A percentile compares a stretch with the other conserved stretches of the same genome.
Conservation (phyloP, 148 eudicot genomes). For the Bassia scoparia region DNA sequence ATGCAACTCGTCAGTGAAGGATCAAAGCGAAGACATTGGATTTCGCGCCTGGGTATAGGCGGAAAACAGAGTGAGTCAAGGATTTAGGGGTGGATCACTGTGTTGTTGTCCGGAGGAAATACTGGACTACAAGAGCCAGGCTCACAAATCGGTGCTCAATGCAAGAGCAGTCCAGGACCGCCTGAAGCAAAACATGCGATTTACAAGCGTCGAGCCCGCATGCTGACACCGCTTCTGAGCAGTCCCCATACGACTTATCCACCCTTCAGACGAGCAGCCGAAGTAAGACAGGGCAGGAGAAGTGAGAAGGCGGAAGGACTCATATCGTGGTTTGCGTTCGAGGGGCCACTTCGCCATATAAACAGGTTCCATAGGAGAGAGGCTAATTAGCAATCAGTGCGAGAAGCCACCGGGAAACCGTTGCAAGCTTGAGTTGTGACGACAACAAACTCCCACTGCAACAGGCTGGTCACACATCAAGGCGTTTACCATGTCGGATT, state of each 20-base stretch:
- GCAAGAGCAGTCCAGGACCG: constrained; percentile 37
- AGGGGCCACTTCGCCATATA: constrained; percentile 37
- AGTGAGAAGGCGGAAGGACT: constrained; percentile 10
- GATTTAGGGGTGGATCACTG: constrained; percentile 36
- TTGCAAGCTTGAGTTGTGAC: constrained; percentile 27
- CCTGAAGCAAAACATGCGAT: constrained; percentile 37
- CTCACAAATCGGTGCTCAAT: background rate
- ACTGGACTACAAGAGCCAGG: constrained; percentile 37
- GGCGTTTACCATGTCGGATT: constrained; percentile 27
- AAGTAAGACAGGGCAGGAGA: constrained; percentile 36
- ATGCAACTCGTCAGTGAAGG: constrained; percentile 17
- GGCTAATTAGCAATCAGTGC: constrained; percentile 40
- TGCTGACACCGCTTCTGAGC: constrained; percentile 33
- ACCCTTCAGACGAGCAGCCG: constrained; percentile 31
- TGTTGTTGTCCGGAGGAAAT: constrained; percentile 36
- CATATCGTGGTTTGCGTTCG: constrained; percentile 35
- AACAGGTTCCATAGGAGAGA: constrained; percentile 18
- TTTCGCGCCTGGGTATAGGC: constrained; percentile 30
- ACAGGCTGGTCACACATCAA: constrained; percentile 16
- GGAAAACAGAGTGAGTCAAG: constrained; percentile 35
- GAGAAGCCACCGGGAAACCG: background rate
- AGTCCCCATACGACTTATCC: constrained; percentile 49
- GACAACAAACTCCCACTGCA: constrained; percentile 13
- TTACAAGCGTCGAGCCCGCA: constrained; percentile 30
- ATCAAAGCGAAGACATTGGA: constrained; percentile 20